phyloP scores from a whole-genome alignment of 257 asterid species.

The Forsythia viridissima region DNA sequence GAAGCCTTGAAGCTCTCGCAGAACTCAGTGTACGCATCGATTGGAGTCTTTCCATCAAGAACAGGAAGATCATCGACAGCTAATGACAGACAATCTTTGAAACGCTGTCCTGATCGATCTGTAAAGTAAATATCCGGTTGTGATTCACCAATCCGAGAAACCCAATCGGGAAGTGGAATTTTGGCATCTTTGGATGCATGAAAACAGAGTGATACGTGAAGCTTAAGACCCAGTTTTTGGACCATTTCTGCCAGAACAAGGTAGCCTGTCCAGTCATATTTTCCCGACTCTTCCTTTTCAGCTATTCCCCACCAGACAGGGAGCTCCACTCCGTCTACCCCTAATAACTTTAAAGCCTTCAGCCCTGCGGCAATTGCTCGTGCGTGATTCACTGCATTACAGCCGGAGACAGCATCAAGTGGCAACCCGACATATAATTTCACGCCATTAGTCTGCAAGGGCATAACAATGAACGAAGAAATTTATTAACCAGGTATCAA shows the following conservation, averaged over 20 bases:
- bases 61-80: constrained; percentile 74
- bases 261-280: constrained; percentile 76
- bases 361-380: constrained; percentile 82
- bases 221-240: constrained; percentile 60
- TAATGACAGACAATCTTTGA: constrained; percentile 66
- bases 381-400: constrained; percentile 56
- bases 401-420: constrained; percentile 62
- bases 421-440: constrained; percentile 84
- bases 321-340: constrained; percentile 88
- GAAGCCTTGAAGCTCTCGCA: constrained; percentile 63
- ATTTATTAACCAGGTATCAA: neutral
- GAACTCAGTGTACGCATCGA: constrained; percentile 61
- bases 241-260: constrained; percentile 66
- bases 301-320: constrained; percentile 96
- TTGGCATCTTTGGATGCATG: constrained; percentile 54
- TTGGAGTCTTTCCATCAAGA: constrained; percentile 79
- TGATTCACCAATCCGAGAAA: constrained; percentile 56
- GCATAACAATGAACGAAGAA: neutral
- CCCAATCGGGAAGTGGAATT: constrained; percentile 71
- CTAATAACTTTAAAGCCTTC: constrained; percentile 74
- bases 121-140: constrained; percentile 56
- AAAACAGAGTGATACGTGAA: constrained; percentile 70
- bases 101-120: constrained; percentile 60
- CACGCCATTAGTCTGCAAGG: constrained; percentile 49
- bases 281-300: constrained; percentile 67